Conservation (phyloP, 306 rosid genomes). For the Quercus agrifolia region DNA sequence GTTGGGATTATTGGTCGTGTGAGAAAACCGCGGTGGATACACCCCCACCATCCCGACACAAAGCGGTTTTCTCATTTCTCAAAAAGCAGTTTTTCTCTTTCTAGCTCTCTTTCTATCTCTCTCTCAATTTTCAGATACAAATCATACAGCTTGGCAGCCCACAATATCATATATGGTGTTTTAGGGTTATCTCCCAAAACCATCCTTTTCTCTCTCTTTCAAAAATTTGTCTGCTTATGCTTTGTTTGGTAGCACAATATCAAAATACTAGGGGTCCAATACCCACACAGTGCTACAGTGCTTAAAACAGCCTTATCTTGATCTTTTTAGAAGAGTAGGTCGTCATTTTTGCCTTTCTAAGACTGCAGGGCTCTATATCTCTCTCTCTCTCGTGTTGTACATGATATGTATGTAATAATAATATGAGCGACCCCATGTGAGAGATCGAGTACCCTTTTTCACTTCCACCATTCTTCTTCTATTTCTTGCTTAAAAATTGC, state of each 20-base stretch:
- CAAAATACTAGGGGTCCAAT: slow-evolving; percentile 16
- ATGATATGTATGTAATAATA: not conserved
- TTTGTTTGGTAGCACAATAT: slow-evolving; percentile 31
- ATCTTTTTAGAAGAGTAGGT: slow-evolving; percentile 16
- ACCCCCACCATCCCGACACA: slow-evolving; percentile 59
- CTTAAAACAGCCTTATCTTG: slow-evolving; percentile 5
- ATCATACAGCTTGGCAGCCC: slow-evolving; percentile 60
- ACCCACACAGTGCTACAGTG: slow-evolving; percentile 12
- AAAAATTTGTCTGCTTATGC: slow-evolving; percentile 32
- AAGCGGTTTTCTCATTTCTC: slow-evolving; percentile 38
- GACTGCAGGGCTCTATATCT: not conserved
- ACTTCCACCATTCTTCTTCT: not conserved
- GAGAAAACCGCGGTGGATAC: slow-evolving; percentile 67
- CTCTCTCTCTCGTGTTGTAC: slow-evolving; percentile 7
- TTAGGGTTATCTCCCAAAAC: slow-evolving; percentile 34
- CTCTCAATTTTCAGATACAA: not conserved
- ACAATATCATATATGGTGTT: slow-evolving; percentile 45
- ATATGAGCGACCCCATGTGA: not conserved
- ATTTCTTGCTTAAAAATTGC: not conserved
- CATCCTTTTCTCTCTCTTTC: slow-evolving; percentile 23
- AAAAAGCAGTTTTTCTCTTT: slow-evolving; percentile 25
- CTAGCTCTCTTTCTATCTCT: slow-evolving; percentile 7
- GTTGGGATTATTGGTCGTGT: slow-evolving; percentile 18
- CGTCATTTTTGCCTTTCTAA: slow-evolving; percentile 19
- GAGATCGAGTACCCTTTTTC: not conserved